These are phyloP conservation scores for Ganoderma boninense DNA, from an alignment of 1,284 basidiomycete species.

Conservation along the genomic window DNA sequence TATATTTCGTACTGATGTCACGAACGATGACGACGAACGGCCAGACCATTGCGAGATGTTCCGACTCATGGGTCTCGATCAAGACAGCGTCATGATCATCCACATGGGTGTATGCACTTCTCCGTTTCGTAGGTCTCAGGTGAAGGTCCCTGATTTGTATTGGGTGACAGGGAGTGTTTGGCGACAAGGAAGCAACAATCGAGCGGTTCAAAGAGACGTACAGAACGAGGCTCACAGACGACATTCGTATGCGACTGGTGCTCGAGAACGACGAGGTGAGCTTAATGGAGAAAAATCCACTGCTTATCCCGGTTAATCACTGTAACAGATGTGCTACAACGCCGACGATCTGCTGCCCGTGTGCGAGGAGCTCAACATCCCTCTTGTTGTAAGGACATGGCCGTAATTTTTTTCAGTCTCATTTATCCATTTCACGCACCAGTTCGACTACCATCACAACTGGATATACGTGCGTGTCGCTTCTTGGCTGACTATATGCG, in stretches of 20 bases:
- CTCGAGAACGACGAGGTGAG: conserved; percentile 91
- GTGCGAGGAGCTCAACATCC: conserved; percentile 84
- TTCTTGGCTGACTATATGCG: conserved; percentile 1
- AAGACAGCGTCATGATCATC: conserved; percentile 83
- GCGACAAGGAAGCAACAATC: conserved; percentile 78
- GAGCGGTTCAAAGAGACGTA: conserved; percentile 80
- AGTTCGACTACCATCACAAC: conserved; percentile 82
- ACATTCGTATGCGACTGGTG: conserved; percentile 79
- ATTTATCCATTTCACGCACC: neutral
- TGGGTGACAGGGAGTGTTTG: conserved; percentile 73
- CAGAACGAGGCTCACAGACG: conserved; percentile 60
- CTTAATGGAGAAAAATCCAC: neutral
- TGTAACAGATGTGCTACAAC: conserved; percentile 82
- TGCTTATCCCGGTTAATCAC: neutral
- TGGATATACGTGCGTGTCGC: conserved; percentile 55
- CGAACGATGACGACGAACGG: neutral
- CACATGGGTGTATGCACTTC: conserved; percentile 62
- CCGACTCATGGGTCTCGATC: conserved; percentile 81
- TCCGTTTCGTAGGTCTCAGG: neutral
- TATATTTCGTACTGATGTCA: neutral
- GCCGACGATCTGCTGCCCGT: conserved; percentile 86
- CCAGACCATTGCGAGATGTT: conserved; percentile 86
- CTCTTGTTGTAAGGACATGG: too few relatives aligned
- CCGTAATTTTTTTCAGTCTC: too few relatives aligned
- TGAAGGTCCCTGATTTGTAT: neutral